Evolutionary conservation across 768 basidiomycete species (phyloP).

Genomic region (Phlebiopsis gigantea): DNA sequence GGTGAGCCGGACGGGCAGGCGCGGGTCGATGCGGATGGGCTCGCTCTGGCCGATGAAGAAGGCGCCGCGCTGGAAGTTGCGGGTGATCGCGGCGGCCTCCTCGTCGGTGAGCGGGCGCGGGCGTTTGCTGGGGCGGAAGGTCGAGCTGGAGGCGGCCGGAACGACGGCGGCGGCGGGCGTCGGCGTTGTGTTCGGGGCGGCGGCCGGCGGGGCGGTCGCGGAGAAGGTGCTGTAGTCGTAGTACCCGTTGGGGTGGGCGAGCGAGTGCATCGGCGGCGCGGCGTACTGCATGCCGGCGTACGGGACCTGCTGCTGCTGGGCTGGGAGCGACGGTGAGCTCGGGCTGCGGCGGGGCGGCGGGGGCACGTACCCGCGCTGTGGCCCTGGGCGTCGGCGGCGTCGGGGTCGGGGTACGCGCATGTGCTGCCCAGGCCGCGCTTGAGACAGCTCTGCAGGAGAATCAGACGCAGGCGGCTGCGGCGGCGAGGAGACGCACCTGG

Average conservation of each 20-base stretch:
- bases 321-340: conserved; percentile 11
- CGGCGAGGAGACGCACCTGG: conserved; percentile 43
- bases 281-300: conserved; percentile 34
- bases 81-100: conserved; percentile 77
- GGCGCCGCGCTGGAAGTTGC: conserved; percentile 76
- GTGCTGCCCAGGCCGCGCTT: conserved; percentile 69
- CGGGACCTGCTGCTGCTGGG: conserved; percentile 18
- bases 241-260: conserved; percentile 59
- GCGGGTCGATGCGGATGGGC: conserved; percentile 78
- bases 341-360: conserved; percentile 15
- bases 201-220: conserved; percentile 40
- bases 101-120: conserved; percentile 79
- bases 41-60: conserved; percentile 79
- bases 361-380: conserved; percentile 20
- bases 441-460: conserved; percentile 60
- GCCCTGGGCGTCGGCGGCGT: conserved; percentile 29
- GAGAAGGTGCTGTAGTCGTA: conserved; percentile 61
- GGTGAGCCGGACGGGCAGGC: conserved; percentile 72
- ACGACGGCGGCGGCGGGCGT: conserved; percentile 48
- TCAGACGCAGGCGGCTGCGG: neutral
- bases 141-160: conserved; percentile 67
- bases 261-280: conserved; percentile 32
- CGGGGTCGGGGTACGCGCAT: conserved; percentile 78
- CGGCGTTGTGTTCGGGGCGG: conserved; percentile 64
- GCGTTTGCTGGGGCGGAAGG: conserved; percentile 77